A percentile compares a stretch with the other conserved stretches of the same genome.
Evolutionary conservation across 805 yeast genomes (phyloP).

Genomic region (Metschnikowia dekortorum): DNA sequence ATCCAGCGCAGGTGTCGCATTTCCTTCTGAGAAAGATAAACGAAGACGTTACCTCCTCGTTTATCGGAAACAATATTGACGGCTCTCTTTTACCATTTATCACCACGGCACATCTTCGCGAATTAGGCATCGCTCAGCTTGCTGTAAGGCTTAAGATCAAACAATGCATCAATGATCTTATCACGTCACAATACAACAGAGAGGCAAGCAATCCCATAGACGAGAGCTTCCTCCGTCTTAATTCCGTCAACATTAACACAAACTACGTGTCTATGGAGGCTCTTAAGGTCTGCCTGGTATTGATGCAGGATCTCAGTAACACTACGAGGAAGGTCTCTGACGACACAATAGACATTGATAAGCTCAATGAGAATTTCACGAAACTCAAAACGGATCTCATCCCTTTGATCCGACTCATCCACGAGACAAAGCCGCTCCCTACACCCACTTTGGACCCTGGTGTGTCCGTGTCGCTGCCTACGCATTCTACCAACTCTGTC

Average conservation of each 20-base stretch:
- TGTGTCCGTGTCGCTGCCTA: slow-evolving; percentile 25
- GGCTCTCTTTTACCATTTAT: slow-evolving; percentile 71
- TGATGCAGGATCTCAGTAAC: slow-evolving; percentile 34
- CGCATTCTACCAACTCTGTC: slow-evolving; percentile 17
- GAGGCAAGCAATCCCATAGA: slow-evolving; percentile 12
- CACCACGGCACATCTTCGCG: slow-evolving; percentile 65
- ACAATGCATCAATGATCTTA: slow-evolving; percentile 52
- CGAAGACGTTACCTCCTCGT: slow-evolving; percentile 27
- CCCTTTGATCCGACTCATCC: slow-evolving; percentile 57
- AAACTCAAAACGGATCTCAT: slow-evolving; percentile 59
- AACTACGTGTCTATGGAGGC: slow-evolving; percentile 36
- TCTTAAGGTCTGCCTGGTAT: slow-evolving; percentile 28
- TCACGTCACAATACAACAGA: slow-evolving; percentile 28
- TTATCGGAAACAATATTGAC: slow-evolving; percentile 58
- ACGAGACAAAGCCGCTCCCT: slow-evolving; percentile 66
- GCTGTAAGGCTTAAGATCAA: slow-evolving; percentile 58
- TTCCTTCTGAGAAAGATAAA: slow-evolving; percentile 25
- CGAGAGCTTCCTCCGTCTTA: slow-evolving; percentile 24
- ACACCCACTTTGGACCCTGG: slow-evolving; percentile 53
- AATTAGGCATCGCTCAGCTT: slow-evolving; percentile 57
- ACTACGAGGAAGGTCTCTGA: slow-evolving; percentile 12
- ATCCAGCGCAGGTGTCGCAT: slow-evolving; percentile 42
- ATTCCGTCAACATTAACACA: slow-evolving; percentile 31
- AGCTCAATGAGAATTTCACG: slow-evolving; percentile 49
- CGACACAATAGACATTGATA: slow-evolving; percentile 29